Base-by-base conservation (phyloP, 1,139 yeast genomes). In the Komagataea norvegica region DNA sequence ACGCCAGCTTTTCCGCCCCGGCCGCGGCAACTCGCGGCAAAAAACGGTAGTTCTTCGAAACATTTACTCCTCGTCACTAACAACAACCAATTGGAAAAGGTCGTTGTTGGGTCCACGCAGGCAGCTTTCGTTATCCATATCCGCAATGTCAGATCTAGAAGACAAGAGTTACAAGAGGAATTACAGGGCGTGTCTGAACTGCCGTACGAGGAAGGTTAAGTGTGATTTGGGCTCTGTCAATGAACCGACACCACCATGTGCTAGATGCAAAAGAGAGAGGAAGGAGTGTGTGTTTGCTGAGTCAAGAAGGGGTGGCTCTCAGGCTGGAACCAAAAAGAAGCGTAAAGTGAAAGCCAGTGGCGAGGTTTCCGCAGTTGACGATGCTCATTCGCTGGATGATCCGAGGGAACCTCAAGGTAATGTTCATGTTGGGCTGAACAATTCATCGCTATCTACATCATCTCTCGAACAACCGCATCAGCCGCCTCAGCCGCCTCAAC, bases 221-320 rank as follows among this genome's bases (percentile, higher is more conserved):
- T 88, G 96, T 62, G 94, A 86, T 53, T 61, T 87, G 47, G 95
- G 95, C 2, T 77, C 80, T 4, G 76, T 79, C 10, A 82, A 79
- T 41, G 70, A 70, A 41, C 95, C 95, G 0, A 79, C 77, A 8
- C 94, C 94, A 6, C 93, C 93, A 15, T 89, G 97, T 68, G 81
- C 78, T 4, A 64, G 96, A 38, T 88, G 96, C 54, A 70, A 74
- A 44, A 68, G 96, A 36, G 95, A 88, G 54, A 67, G 93, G 16
- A 75, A 74, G 51, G 87, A 81, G 50, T 88, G 96, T 61, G 78
- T 80, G 18, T 83, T 88, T 60, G 81, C 81, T 5, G 83, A 77
- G 37, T 49, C 57, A 6, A 49, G 60, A 33, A 48, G 56, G 30
- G 63, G 59, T 18, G 55, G 48, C 11, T 36, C 47, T 8, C 40